Conservation (phyloP, 768 basidiomycete species). For the Amanita jacksonii region DNA sequence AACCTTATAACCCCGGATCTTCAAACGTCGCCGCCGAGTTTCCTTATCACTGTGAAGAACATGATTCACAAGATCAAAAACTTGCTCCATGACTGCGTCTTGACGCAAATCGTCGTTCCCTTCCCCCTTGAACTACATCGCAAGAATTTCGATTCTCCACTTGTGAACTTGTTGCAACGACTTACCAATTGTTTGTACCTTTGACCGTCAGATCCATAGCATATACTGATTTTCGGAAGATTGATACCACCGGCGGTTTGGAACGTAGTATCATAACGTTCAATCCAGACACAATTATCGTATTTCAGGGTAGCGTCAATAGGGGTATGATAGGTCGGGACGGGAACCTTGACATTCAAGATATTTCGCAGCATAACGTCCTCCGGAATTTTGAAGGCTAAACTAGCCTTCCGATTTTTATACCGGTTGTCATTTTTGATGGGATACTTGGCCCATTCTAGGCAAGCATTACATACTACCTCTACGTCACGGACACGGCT, state of each 20-base stretch:
- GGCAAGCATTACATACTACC: constrained; percentile 49
- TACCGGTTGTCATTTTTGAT: constrained; percentile 28
- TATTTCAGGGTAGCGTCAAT: constrained; percentile 68
- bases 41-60: constrained; percentile 67
- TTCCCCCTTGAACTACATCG: constrained; percentile 78
- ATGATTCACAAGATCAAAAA: constrained; percentile 82
- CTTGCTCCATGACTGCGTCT: constrained; percentile 99
- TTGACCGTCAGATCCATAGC: constrained; percentile 56
- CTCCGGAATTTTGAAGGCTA: constrained; percentile 36
- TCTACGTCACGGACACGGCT: constrained; percentile 45
- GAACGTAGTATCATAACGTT: constrained; percentile 49
- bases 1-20: constrained; percentile 81
- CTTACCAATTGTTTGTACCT: constrained; percentile 75
- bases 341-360: constrained; percentile 59
- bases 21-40: constrained; percentile 62
- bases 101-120: constrained; percentile 89
- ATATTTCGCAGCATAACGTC: constrained; percentile 38
- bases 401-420: constrained; percentile 9
- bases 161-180: constrained; percentile 5
- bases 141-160: not conserved
- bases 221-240: constrained; percentile 70
- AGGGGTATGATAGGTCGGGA: constrained; percentile 63
- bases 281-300: constrained; percentile 58
- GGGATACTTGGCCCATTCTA: constrained; percentile 64
- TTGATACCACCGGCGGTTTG: constrained; percentile 68